A percentile compares a stretch with the other conserved stretches of the same genome.
Evolutionary conservation across 1,284 basidiomycete genomes (phyloP).

Genomic region (Exobasidium rhododendri): DNA sequence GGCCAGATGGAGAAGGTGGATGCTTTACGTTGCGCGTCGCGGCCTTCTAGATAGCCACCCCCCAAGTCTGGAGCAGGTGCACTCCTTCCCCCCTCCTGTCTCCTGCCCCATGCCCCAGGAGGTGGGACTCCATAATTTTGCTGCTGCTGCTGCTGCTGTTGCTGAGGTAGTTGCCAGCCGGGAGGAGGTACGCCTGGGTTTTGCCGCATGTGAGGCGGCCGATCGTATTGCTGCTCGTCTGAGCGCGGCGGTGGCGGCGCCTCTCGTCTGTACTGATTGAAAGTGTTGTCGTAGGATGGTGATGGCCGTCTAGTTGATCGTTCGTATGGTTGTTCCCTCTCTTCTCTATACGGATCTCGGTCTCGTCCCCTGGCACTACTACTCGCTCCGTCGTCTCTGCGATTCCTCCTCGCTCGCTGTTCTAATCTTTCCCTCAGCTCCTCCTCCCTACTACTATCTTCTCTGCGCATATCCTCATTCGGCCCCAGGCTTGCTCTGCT

Average conservation of each 20-base stretch:
- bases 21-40: conserved; percentile 29
- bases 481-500: conserved; percentile 3
- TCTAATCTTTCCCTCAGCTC: not conserved
- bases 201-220: not conserved
- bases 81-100: not conserved
- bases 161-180: not conserved
- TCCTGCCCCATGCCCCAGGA: conserved; percentile 8
- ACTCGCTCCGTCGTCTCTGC: not conserved
- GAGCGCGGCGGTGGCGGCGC: not conserved
- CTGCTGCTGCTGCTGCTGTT: too few relatives aligned
- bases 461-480: not conserved
- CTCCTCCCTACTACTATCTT: not conserved
- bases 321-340: not conserved
- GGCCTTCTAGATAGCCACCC: not conserved
- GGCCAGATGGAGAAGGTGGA: conserved; percentile 42
- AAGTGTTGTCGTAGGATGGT: not conserved
- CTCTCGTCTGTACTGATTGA: not conserved
- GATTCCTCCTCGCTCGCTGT: conserved; percentile 1
- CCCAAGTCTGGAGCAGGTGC: not conserved
- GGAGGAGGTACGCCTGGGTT: not conserved
- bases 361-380: not conserved
- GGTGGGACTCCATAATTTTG: conserved; percentile 2
- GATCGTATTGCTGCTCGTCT: not conserved
- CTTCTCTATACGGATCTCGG: not conserved
- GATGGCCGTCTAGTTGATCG: not conserved